Base-by-base conservation (phyloP, 148 eudicot genomes). In the Euryodendron excelsum region DNA sequence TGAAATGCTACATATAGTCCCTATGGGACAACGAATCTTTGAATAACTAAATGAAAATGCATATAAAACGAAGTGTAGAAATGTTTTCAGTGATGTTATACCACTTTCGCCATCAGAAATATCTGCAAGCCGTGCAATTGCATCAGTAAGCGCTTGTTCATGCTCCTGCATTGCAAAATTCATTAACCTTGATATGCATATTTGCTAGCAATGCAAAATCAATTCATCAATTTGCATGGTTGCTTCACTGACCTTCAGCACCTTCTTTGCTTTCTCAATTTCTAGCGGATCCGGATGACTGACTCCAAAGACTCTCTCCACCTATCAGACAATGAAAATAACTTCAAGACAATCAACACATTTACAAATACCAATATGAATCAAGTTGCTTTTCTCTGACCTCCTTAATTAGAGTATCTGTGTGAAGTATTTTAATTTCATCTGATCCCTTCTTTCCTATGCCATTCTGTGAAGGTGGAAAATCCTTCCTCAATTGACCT, bases 91-190 rank as follows among this genome's bases (percentile, higher is more conserved):
- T 13, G 72, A 50, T 15, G 44, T 60, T 73, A 56, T 80, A 89
- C 92, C 89, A 74, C 92, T 89, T 82, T 87, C 92, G n/a, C 84
- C 88, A 60, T 89, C 92, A 76, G 90, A 87, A 44, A 89, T 59
- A 76, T 87, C 88, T 36, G 83, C 89, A 39, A 89, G 78, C 76
- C 80, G 84, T 62, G 85, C 87, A 80, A 89, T 79, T 74, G 92
- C 90, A 74, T 89, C 90, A 39, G 75, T 67, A 15, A 88, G 90
- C 20, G 90, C 90, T 72, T 85, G 85, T 70, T 88, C 86, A 63
- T 90, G 90, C 72, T 90, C 90, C 91, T 87, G 83, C 73, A 62
- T 80, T 17, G 48, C 55, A 65, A 36, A 69, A 48, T 5, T 21
- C 7, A 30, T 64, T 28, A 27, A 34, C 31, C 11, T 62, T 53